A percentile compares a stretch with the other conserved stretches of the same genome.
Conservation (phyloP, 352 stramenopile species). For the Phytophthora constricta region DNA sequence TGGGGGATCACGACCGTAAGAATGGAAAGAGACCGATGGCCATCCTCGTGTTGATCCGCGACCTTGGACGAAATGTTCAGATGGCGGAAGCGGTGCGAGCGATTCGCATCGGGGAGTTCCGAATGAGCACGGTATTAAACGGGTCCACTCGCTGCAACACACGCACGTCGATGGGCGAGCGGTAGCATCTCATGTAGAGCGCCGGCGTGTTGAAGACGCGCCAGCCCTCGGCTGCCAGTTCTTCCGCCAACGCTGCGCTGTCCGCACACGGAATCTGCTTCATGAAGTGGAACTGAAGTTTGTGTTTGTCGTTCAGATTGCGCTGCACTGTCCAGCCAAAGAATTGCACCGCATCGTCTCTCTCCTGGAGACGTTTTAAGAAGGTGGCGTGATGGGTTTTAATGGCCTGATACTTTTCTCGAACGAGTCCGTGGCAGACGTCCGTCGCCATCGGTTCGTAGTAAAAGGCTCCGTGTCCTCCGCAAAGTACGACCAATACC, state of each 20-base stretch:
- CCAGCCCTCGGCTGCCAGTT: conserved; percentile 39
- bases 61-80: conserved; percentile 51
- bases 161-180: conserved; percentile 38
- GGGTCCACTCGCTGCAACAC: conserved; percentile 50
- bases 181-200: conserved; percentile 47
- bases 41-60: conserved; percentile 34
- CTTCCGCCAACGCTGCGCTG: conserved; percentile 26
- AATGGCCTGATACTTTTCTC: conserved; percentile 32
- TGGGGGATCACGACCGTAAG: conserved; percentile 42
- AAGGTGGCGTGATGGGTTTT: conserved; percentile 37
- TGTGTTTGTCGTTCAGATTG: conserved; percentile 28
- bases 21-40: conserved; percentile 37
- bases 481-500: conserved; percentile 47
- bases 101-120: conserved; percentile 47
- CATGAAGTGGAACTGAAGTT: conserved; percentile 53
- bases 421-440: conserved; percentile 35
- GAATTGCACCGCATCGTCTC: conserved; percentile 26
- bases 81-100: conserved; percentile 40
- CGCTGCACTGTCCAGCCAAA: conserved; percentile 56
- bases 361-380: conserved; percentile 15
- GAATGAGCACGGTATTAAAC: conserved; percentile 45
- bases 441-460: conserved; percentile 40
- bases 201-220: conserved; percentile 43
- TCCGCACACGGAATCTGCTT: conserved; percentile 36
- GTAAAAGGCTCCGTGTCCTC: conserved; percentile 54